Conservation (phyloP, 2,329 filamentous ascomycete species). For the Beauveria bassiana region DNA sequence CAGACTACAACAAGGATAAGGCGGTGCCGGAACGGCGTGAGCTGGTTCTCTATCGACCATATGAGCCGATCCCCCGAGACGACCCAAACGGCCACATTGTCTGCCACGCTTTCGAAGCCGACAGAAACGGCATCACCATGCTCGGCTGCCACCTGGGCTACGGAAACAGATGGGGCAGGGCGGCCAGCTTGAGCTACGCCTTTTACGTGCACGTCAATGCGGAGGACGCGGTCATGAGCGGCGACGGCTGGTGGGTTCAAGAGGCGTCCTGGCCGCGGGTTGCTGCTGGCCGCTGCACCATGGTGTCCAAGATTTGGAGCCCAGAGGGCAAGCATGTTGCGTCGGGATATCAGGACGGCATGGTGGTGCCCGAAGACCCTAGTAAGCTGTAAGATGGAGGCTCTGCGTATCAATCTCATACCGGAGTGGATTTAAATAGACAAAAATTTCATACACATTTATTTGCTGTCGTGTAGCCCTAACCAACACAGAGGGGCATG, state of each 20-base stretch:
- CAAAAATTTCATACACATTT: too few species aligned
- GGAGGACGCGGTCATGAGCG: conserved; percentile 39
- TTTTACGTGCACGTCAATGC: conserved; percentile 46
- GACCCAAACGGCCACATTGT: conserved; percentile 38
- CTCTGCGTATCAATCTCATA: not conserved
- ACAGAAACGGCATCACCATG: conserved; percentile 48
- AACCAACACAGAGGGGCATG: too few species aligned
- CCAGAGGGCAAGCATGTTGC: conserved; percentile 44
- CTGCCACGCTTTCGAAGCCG: conserved; percentile 43
- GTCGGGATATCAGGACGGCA: conserved; percentile 47
- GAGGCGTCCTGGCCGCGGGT: conserved; percentile 42
- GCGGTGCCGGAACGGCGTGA: conserved; percentile 38
- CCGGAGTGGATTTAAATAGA: not conserved
- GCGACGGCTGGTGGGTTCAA: conserved; percentile 45
- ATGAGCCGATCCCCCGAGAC: conserved; percentile 32
- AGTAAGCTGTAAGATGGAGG: not conserved
- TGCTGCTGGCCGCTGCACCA: conserved; percentile 36
- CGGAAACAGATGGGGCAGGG: conserved; percentile 32
- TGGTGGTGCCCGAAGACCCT: conserved; percentile 18
- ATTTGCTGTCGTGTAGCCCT: too few species aligned
- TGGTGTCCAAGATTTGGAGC: conserved; percentile 47
- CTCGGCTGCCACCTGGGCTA: conserved; percentile 40
- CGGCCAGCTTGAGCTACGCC: conserved; percentile 41
- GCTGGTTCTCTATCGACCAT: conserved; percentile 41
- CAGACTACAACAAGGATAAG: conserved; percentile 32